Base-by-base conservation (phyloP, 2,329 filamentous ascomycete genomes). In the Trichophyton schoenleinii region DNA sequence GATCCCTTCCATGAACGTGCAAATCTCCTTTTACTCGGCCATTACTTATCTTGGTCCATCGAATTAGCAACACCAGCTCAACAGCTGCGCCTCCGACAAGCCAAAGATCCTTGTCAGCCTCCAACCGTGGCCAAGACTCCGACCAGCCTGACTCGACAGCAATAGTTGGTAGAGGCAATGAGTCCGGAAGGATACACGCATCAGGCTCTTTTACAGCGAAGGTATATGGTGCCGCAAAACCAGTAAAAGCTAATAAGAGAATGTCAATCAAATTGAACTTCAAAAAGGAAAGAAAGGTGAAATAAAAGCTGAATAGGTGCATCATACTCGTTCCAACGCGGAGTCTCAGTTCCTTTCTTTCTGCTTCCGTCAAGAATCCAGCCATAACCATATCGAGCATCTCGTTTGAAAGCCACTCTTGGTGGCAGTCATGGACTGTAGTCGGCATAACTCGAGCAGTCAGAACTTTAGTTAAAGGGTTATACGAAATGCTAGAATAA, bases 151-250 rank as follows among this genome's bases (percentile, higher is more conserved):
- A 38, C 44, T 63, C 60, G 36, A 63, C 22, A 52, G 52, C 62
- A 13, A 62, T 38, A 48, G 57, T 62, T 58, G 62, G 60, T 25
- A 63, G 31, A 34, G 55, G 20, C 31, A 59, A 42, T 8, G 49
- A 25, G 25, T 55, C 38, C 15, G 57, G 57, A 31, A 57, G 57
- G 18, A 63, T 49, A 46, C 49, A 61, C 20, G 31, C 34, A 58
- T 63, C 60, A 20, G 62, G 62, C 28, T 63, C 57, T 62, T 63
- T 63, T n/a, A 34, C 31, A 34, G 53, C 49, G 25, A 22, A 7
- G 11, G 60, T 25, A n/a, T 61, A 58, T 4, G 53, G 60, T 48
- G 52, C 28, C 5, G 22, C n/a, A 61, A 61, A 58, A 20, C 41
- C 31, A n/a, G 15, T 9, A 49, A 61, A 48, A 48, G 5, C 60